Evolutionary conservation across 331 rosid species (phyloP).

Genomic region (Acacia pycnantha): DNA sequence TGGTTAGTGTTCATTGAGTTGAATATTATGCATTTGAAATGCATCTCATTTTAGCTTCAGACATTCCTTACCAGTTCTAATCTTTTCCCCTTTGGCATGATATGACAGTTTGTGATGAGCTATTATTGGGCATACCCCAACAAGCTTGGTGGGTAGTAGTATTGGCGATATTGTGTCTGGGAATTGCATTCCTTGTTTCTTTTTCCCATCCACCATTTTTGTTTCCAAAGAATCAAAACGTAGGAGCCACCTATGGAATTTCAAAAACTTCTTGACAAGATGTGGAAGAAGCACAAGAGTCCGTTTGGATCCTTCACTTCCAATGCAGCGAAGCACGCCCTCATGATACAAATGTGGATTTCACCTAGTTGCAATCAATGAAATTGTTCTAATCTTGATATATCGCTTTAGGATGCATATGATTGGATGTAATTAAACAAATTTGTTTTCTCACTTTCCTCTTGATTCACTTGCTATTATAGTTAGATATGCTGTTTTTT

Average conservation of each 20-base stretch:
- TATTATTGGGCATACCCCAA: constrained; percentile 71
- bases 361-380: background rate
- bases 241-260: constrained; percentile 27
- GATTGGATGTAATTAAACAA: background rate
- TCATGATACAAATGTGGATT: background rate
- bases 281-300: background rate
- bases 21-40: background rate
- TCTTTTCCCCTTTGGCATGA: background rate
- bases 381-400: background rate
- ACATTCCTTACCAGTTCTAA: background rate
- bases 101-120: constrained; percentile 71
- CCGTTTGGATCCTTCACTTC: constrained; percentile 9
- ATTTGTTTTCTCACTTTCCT: background rate
- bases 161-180: constrained; percentile 62
- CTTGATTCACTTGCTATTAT: background rate
- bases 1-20: background rate
- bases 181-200: constrained; percentile 56
- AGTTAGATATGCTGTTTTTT: background rate
- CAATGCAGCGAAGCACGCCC: constrained; percentile 12
- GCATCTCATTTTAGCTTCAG: background rate
- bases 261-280: constrained; percentile 53
- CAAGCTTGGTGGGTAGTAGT: constrained; percentile 77
- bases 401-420: background rate
- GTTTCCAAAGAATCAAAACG: constrained; percentile 38
- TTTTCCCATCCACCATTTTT: constrained; percentile 58